These are phyloP conservation scores for Cercospora berteroae DNA, from an alignment of 2,329 filamentous ascomycete genomes.

Conservation along the genomic window DNA sequence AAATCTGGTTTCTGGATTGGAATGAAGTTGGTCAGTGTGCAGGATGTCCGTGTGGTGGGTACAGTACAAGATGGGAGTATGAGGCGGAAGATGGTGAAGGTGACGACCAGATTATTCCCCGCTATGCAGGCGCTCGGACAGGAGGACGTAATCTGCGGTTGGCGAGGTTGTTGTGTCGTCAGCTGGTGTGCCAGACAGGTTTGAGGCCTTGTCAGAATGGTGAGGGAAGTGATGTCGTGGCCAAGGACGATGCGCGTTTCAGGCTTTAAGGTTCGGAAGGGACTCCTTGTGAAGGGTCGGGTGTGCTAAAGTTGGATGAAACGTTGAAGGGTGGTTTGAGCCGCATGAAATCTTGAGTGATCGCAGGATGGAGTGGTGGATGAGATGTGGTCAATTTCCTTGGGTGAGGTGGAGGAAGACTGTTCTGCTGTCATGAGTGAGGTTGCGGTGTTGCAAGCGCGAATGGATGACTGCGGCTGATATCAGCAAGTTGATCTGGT, in stretches of 20 bases:
- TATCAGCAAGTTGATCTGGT: not conserved
- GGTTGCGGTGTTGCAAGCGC: not conserved
- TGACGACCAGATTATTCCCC: not conserved
- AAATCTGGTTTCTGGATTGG: not conserved
- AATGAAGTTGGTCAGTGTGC: not conserved
- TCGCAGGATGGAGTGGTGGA: not conserved
- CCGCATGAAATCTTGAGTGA: not conserved
- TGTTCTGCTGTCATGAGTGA: not conserved
- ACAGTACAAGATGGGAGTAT: not conserved
- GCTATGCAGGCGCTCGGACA: not conserved
- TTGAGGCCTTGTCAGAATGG: not conserved
- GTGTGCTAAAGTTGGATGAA: conserved; percentile 3
- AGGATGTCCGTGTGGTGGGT: not conserved
- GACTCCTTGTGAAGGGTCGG: not conserved
- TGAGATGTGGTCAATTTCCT: not conserved
- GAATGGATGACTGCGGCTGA: not conserved
- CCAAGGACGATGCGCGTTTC: conserved; percentile 7
- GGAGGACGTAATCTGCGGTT: conserved; percentile 7
- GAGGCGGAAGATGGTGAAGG: not conserved
- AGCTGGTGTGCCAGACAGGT: conserved; percentile 6
- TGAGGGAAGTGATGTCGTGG: not conserved
- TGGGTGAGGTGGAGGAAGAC: not conserved
- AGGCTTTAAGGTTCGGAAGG: conserved; percentile 2
- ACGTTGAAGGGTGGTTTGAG: not conserved
- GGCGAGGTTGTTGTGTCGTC: conserved; percentile 7